Evolutionary conservation across 2,329 filamentous ascomycete genomes (phyloP).

Genomic region (Emmonsiellopsis sp.): DNA sequence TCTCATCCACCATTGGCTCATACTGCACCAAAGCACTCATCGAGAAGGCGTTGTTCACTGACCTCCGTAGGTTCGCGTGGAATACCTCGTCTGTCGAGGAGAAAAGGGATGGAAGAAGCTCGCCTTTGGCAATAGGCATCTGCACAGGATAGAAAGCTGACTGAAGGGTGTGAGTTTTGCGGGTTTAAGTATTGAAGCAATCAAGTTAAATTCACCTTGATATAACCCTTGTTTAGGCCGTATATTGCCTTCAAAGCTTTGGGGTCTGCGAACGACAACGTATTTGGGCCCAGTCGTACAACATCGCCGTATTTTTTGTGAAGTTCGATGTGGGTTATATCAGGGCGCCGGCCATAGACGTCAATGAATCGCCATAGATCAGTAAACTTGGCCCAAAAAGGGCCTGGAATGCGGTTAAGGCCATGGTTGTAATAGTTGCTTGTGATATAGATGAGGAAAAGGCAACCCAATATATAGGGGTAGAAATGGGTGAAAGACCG

Average conservation of each 20-base stretch:
- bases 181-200: not conserved
- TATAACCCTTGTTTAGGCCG: conserved; percentile 70
- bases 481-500: not conserved
- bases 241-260: conserved; percentile 71
- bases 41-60: conserved; percentile 66
- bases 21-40: conserved; percentile 72
- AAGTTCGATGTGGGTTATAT: conserved; percentile 58
- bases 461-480: not conserved
- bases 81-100: conserved; percentile 61
- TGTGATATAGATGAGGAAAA: not conserved
- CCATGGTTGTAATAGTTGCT: not conserved
- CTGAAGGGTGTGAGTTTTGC: conserved; percentile 28
- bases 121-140: conserved; percentile 61
- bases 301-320: conserved; percentile 66
- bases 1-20: conserved; percentile 71
- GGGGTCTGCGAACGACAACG: conserved; percentile 64
- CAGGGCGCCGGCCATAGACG: conserved; percentile 54
- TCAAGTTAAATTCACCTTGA: conserved; percentile 49
- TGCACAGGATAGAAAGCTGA: conserved; percentile 76
- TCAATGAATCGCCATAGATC: conserved; percentile 69
- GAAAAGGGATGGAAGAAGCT: conserved; percentile 63
- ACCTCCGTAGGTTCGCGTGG: conserved; percentile 65
- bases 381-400: conserved; percentile 56
- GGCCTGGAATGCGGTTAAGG: conserved; percentile 53
- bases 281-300: conserved; percentile 66